Evolutionary conservation across 2,329 filamentous ascomycete genomes (phyloP).

Genomic region (Achaetomium macrosporum): DNA sequence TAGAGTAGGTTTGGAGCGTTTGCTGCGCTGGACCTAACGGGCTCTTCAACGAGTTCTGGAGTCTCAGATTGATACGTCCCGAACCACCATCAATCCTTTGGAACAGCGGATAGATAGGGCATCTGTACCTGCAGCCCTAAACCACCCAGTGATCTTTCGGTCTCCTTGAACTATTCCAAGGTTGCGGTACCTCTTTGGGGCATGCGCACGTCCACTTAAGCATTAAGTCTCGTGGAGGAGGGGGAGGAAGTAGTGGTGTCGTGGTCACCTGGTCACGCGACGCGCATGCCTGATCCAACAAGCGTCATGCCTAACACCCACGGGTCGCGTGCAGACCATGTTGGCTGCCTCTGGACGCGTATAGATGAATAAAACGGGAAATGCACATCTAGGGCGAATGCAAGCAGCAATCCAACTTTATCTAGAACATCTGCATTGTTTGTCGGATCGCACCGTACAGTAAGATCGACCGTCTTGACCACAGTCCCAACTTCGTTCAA

Average conservation of each 20-base stretch:
- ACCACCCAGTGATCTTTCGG: too few relatives aligned
- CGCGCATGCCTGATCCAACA: constrained; percentile 10
- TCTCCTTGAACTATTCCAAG: too few relatives aligned
- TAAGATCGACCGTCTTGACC: not conserved
- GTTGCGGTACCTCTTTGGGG: not conserved
- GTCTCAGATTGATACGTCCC: too few relatives aligned
- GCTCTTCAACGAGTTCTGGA: too few relatives aligned
- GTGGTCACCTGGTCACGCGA: constrained; percentile 18
- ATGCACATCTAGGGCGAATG: too few relatives aligned
- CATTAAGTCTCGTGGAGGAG: not conserved
- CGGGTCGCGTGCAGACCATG: not conserved
- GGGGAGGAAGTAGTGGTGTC: constrained; percentile 4
- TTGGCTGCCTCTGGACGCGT: too few relatives aligned
- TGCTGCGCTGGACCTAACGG: not conserved
- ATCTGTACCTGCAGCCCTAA: too few relatives aligned
- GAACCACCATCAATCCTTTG: too few relatives aligned
- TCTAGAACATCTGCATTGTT: not conserved
- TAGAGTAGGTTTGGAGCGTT: not conserved
- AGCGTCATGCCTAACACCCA: constrained; percentile 11
- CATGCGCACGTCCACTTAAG: too few relatives aligned
- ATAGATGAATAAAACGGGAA: not conserved
- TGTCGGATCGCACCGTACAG: not conserved
- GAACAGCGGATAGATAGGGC: too few relatives aligned
- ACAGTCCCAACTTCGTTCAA: not conserved
- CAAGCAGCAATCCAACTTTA: not conserved